Evolutionary conservation across 2,329 filamentous ascomycete species (phyloP).

Genomic region (Thielaviopsis euricoi): DNA sequence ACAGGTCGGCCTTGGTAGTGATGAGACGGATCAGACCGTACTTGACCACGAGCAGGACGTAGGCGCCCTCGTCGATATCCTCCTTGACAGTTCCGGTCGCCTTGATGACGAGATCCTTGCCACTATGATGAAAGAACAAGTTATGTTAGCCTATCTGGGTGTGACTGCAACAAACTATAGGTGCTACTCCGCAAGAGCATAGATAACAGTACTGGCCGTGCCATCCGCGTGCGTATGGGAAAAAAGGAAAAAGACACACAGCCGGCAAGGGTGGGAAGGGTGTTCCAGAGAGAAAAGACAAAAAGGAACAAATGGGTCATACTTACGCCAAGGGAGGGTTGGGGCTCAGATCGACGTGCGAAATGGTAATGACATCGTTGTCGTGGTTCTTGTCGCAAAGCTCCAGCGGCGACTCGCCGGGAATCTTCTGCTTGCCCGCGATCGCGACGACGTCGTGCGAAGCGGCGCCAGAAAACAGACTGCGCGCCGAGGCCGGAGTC

Average conservation of each 20-base stretch:
- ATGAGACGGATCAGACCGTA: conserved; percentile 86
- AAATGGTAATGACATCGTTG: conserved; percentile 57
- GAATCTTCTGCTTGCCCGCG: conserved; percentile 43
- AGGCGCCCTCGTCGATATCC: conserved; percentile 59
- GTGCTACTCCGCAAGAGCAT: neutral
- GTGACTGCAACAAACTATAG: too few relatives aligned
- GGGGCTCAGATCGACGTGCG: conserved; percentile 63
- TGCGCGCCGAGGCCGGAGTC: conserved; percentile 23
- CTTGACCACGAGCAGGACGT: conserved; percentile 72
- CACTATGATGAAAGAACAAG: conserved; percentile 36
- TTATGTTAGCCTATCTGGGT: neutral
- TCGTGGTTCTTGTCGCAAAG: conserved; percentile 51
- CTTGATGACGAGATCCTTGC: conserved; percentile 58
- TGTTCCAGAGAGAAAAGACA: conserved; percentile 13
- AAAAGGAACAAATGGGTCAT: neutral
- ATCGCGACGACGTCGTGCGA: neutral
- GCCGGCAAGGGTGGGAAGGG: neutral
- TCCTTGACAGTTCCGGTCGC: conserved; percentile 62
- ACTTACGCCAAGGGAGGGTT: conserved; percentile 80
- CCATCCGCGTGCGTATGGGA: too few relatives aligned
- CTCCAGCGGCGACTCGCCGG: conserved; percentile 70
- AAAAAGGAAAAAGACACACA: too few relatives aligned
- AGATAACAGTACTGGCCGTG: too few relatives aligned
- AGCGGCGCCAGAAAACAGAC: neutral
- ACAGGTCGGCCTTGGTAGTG: conserved; percentile 65